phyloP scores from a whole-genome alignment of 345 rosid species.

The Murraya koenigii region DNA sequence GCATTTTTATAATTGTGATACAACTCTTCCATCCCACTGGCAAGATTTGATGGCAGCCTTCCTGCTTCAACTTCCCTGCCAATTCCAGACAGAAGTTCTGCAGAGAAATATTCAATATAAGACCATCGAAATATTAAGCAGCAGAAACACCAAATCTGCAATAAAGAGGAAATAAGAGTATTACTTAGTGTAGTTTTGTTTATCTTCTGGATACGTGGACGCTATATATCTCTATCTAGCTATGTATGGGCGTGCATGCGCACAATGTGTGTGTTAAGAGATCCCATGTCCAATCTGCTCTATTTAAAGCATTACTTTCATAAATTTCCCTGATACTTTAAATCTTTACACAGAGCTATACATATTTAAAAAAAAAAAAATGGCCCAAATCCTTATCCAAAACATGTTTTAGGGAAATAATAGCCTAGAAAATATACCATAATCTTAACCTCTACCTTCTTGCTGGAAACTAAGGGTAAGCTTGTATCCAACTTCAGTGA shows the following conservation, averaged over 20 bases:
- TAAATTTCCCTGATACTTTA: not conserved
- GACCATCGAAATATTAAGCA: not conserved
- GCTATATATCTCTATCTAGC: not conserved
- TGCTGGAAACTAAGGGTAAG: too few species aligned
- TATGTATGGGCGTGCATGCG: not conserved
- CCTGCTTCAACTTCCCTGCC: constrained; percentile 69
- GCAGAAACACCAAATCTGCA: not conserved
- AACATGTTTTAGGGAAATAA: not conserved
- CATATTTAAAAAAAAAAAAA: not conserved
- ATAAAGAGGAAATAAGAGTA: not conserved
- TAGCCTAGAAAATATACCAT: not conserved
- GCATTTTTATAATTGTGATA: constrained; percentile 88
- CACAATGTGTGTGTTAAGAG: not conserved
- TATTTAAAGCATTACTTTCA: not conserved
- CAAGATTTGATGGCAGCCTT: constrained; percentile 70
- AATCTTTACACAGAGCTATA: not conserved
- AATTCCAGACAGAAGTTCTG: constrained; percentile 81
- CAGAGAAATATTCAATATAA: constrained; percentile 19
- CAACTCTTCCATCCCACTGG: constrained; percentile 78
- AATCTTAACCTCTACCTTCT: not conserved
- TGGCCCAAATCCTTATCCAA: not conserved
- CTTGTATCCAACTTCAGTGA: too few species aligned
- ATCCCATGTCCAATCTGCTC: not conserved
- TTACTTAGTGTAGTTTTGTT: not conserved
- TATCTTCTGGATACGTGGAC: not conserved